Base-by-base conservation (phyloP, 2,329 filamentous ascomycete genomes). In the Ampelomyces quisqualis region DNA sequence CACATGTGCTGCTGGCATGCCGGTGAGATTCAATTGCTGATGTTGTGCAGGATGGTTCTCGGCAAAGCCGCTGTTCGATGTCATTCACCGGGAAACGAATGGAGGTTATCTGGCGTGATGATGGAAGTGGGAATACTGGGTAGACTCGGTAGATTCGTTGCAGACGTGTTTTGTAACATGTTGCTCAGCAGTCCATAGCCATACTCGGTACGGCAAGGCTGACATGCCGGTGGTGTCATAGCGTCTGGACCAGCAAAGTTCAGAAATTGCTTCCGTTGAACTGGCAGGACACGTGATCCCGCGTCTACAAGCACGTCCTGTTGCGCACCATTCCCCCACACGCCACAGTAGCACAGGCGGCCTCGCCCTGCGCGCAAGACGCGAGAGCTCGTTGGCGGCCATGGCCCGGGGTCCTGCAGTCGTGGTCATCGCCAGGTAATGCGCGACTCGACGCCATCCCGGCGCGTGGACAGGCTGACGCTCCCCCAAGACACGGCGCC, bases 401-500 rank as follows among this genome's bases (percentile, higher is more conserved):
- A 74, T 74, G 71, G 57, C 66, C 38, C 71, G 71, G 47, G 67
- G 70, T 40, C 75, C 75, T 34, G 71, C 70, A 22, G 71, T 76
- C 19, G 70, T 77, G 40, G 71, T 77, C 43, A 68, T 77, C 53
- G 73, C 72, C n/a, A 70, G 73, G 73, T 73, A 61, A 43, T 64
- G 47, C 30, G 44, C 21, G 24, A 10, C 18, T 34, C 21, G 31
- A 39, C 27, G 28, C 28, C 23, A 14, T 21, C 39, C 38, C 24
- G 22, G 18, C 19, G 14, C 42, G n/a, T 39, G 30, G 8, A 11
- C 20, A 28, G 40, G 42, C 56, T 60, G 36, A 57, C 33, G 34
- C 19, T 49, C 31, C 7, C 20, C 13, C 13, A 31, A 84, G 93
- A 70, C 93, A 98, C 70, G 93, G 93, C 62, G 88, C 90, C 58